A percentile compares a stretch with the other conserved stretches of the same genome.
These are phyloP conservation scores for Theileria annulata DNA, from an alignment of 169 alveolate species.

Conservation along the genomic window DNA sequence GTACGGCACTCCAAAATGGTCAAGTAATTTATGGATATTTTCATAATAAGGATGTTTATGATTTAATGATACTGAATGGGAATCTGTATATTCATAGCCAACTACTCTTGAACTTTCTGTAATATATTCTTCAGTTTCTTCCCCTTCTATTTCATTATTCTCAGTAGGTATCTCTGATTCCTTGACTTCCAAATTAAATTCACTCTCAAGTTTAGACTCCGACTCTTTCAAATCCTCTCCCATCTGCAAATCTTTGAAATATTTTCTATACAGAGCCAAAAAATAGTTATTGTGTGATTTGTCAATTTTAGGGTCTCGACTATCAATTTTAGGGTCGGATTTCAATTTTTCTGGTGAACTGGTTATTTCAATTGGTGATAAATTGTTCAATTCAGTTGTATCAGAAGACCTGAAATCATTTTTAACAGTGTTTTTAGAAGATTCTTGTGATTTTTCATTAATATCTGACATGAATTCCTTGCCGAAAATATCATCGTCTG, in stretches of 20 bases:
- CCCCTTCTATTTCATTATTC: not conserved
- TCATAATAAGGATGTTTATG: slow-evolving; percentile 12
- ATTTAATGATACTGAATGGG: not conserved
- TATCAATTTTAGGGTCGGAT: not conserved
- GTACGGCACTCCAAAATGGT: slow-evolving; percentile 90
- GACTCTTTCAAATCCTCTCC: not conserved
- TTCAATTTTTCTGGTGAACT: not conserved
- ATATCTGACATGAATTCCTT: slow-evolving; percentile 6
- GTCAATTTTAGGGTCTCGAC: not conserved
- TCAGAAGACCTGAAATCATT: not conserved
- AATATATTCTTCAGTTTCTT: not conserved
- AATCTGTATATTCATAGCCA: not conserved
- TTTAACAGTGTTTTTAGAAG: not conserved
- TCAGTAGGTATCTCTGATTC: not conserved
- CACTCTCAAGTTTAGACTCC: not conserved
- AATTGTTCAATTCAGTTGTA: too few relatives aligned
- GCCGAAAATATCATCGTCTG: slow-evolving; percentile 61
- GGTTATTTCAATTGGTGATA: not conserved
- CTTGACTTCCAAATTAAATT: too few relatives aligned
- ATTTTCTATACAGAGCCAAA: not conserved
- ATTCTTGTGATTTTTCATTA: not conserved
- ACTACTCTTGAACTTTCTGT: not conserved
- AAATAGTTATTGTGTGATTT: not conserved
- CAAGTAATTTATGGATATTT: slow-evolving; percentile 77
- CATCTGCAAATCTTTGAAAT: not conserved